Evolutionary conservation across 2,329 filamentous ascomycete species (phyloP), one percentile per base, ranked within the genome.

Genomic region (Fusarium chlamydosporum): DNA sequence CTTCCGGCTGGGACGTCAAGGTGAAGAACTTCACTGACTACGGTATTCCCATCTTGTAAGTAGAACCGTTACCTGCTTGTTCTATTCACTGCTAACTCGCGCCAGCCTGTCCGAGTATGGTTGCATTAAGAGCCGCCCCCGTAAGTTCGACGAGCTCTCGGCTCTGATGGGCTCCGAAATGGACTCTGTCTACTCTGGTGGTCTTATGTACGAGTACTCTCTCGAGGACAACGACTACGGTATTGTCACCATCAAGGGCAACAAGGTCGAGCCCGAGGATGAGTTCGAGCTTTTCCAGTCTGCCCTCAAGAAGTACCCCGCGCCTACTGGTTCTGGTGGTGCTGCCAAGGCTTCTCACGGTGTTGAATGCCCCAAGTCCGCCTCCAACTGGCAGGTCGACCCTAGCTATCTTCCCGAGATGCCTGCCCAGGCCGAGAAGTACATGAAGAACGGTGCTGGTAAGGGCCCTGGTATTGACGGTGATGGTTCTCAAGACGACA

Each of bases 151-250:
- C 62, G 95, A 97, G 82, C 82, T 97, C 53, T 80, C 81, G 47
- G 85, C 94, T 45, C 85, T 99, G 60, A 98, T 97, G 90, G 88
- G 84, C 80, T 81, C 80, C 20, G 79, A 97, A 63, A 98, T 98
- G 95, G 94, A 91, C 9, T 73, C 80, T 18, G 94, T 97, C 75
- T 98, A 97, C 87, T 97, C 94, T 40, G 96, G 96, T 75, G 96
- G 96, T 79, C 88, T 99, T 38, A 92, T 97, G 79, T 99, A 97
- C 83, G 94, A 98, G 82, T 99, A 97, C 84, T 90, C 92, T 11
- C 82, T 91, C 76, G 93, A 96, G 80, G 85, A 85, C 65, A 93
- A 90, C 82, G 85, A 90, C 45, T 98, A 89, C 80, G 95, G 94
- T 69, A 90, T 97, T 61, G 93, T 94, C 76, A 81, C 87, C 60